A percentile compares a stretch with the other conserved stretches of the same genome.
phyloP scores from a whole-genome alignment of 1,284 basidiomycete genomes.

The Fomitopsis pinicola region DNA sequence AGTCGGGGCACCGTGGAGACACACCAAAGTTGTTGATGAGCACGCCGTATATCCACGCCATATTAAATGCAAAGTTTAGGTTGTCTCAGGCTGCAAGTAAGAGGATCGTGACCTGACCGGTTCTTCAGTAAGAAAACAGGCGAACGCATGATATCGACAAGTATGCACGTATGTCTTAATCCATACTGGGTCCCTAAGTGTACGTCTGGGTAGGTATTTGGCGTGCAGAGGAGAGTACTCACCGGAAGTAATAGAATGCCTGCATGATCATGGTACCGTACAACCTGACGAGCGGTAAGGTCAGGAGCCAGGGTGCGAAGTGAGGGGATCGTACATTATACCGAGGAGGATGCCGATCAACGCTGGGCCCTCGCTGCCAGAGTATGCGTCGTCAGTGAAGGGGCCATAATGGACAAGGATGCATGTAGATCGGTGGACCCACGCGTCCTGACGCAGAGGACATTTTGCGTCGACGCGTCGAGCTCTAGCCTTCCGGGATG shows the following conservation, averaged over 20 bases:
- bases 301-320: background rate
- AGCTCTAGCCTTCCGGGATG: background rate
- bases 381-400: background rate
- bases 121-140: background rate
- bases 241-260: conserved; percentile 7
- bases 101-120: background rate
- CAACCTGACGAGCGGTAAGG: background rate
- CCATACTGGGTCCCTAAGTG: conserved; percentile 5
- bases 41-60: conserved; percentile 5
- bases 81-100: conserved; percentile 3
- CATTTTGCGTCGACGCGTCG: background rate
- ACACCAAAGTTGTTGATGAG: conserved; percentile 7
- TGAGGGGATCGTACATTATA: background rate
- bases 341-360: background rate
- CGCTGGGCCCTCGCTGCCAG: background rate
- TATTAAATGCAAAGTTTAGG: conserved; percentile 2
- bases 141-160: background rate
- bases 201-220: background rate
- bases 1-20: background rate
- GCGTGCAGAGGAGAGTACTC: background rate
- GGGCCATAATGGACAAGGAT: background rate
- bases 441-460: background rate
- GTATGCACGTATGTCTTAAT: conserved; percentile 8
- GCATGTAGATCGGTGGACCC: background rate
- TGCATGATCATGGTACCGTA: conserved; percentile 9